phyloP scores from a whole-genome alignment of 306 rosid genomes.

The Inga oerstediana region DNA sequence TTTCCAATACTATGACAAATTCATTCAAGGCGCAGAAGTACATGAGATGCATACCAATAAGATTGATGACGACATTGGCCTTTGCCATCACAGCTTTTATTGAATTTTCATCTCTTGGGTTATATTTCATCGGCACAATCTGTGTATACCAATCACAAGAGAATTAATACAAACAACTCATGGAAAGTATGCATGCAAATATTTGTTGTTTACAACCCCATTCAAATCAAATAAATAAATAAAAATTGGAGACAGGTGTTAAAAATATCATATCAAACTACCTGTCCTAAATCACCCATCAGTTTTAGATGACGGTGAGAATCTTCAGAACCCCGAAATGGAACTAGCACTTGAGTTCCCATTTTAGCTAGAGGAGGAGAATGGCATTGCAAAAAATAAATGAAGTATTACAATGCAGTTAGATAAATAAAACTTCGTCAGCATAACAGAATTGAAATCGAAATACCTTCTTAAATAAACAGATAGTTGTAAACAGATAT shows the following conservation, averaged over 20 bases:
- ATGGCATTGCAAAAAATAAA: constrained; percentile 27
- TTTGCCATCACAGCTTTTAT: constrained; percentile 96
- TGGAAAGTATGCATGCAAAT: constrained; percentile 20
- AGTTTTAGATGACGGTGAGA: constrained; percentile 89
- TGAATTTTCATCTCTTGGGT: constrained; percentile 95
- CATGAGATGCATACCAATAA: constrained; percentile 66
- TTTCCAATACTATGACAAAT: constrained; percentile 19
- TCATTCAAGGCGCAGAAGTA: constrained; percentile 28
- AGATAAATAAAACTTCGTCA: constrained; percentile 17
- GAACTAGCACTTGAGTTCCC: constrained; percentile 95
- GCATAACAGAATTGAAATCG: background rate
- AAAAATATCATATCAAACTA: constrained; percentile 37
- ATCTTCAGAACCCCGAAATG: constrained; percentile 97
- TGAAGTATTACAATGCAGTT: background rate
- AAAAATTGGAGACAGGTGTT: background rate
- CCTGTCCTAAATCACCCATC: constrained; percentile 99
- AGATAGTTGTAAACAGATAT: background rate
- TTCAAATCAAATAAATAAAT: background rate
- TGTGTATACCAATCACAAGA: constrained; percentile 39
- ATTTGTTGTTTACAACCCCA: constrained; percentile 5
- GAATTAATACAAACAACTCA: constrained; percentile 36
- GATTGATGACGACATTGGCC: constrained; percentile 95
- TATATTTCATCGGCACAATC: constrained; percentile 96
- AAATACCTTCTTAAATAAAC: background rate
- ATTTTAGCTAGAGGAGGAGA: constrained; percentile 75